These are phyloP conservation scores for Xylaria venustula DNA, from an alignment of 495 filamentous ascomycete species.

Conservation along the genomic window DNA sequence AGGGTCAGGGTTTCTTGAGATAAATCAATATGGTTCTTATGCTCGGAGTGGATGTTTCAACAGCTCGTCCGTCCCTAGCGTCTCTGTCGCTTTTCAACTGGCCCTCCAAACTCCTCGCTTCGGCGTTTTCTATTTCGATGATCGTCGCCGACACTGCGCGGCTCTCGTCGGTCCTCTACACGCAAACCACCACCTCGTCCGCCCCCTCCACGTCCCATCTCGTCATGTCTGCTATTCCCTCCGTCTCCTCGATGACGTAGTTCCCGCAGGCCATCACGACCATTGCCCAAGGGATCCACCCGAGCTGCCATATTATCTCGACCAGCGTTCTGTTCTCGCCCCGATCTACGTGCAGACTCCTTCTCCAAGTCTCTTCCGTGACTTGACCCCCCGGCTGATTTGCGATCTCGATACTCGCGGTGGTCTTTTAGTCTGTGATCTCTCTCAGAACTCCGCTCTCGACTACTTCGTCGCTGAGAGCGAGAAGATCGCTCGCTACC, in stretches of 20 bases:
- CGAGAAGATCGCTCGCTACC: slow-evolving; percentile 37
- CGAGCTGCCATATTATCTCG: slow-evolving; percentile 29
- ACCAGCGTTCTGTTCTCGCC: slow-evolving; percentile 25
- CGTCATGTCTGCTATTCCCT: slow-evolving; percentile 31
- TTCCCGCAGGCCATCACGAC: slow-evolving; percentile 33
- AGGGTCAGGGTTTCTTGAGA: slow-evolving; percentile 8
- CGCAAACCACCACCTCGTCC: slow-evolving; percentile 26
- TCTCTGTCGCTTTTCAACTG: slow-evolving; percentile 32
- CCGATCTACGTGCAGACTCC: slow-evolving; percentile 29
- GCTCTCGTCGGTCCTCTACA: slow-evolving; percentile 30
- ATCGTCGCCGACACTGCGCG: slow-evolving; percentile 26
- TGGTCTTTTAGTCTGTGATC: slow-evolving; percentile 41
- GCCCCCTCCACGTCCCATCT: slow-evolving; percentile 28
- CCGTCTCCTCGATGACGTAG: slow-evolving; percentile 31
- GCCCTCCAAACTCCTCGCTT: slow-evolving; percentile 37
- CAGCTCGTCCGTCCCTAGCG: slow-evolving; percentile 18
- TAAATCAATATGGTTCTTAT: slow-evolving; percentile 6
- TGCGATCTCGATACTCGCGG: slow-evolving; percentile 36
- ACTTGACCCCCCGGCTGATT: slow-evolving; percentile 23
- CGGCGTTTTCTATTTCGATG: slow-evolving; percentile 36
- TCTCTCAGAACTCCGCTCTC: slow-evolving; percentile 39
- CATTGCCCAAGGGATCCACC: slow-evolving; percentile 30
- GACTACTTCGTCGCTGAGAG: slow-evolving; percentile 41
- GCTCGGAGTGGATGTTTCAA: background rate
- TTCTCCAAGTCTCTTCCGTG: slow-evolving; percentile 33